Conservation (phyloP, 148 eudicot genomes). For the Chenopodium album region DNA sequence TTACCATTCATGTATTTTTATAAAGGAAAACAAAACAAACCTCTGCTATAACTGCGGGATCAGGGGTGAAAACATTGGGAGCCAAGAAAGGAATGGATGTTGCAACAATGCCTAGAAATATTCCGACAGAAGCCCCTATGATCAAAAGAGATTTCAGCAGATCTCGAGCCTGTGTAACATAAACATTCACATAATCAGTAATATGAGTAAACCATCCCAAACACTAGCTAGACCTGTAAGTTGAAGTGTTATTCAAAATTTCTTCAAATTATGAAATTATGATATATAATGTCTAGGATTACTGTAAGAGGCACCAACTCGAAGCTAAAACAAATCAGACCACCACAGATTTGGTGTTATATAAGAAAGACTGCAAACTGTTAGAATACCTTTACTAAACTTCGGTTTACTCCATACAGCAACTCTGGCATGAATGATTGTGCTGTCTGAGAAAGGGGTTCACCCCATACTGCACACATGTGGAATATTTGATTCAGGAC, state of each 20-base stretch:
- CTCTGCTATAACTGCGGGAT: constrained; percentile 67
- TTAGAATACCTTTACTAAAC: constrained; percentile 58
- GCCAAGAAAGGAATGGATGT: constrained; percentile 72
- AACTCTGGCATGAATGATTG: constrained; percentile 99
- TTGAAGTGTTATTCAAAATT: background rate
- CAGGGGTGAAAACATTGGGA: constrained; percentile 76
- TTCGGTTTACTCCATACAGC: constrained; percentile 74
- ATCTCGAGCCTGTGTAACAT: constrained; percentile 53
- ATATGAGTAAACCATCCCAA: background rate
- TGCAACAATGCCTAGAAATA: constrained; percentile 66
- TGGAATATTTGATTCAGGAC: constrained; percentile 73
- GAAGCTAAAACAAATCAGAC: background rate
- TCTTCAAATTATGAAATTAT: background rate
- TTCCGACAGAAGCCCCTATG: constrained; percentile 67
- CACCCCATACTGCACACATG: constrained; percentile 87
- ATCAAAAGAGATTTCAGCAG: constrained; percentile 75
- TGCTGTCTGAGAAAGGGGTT: constrained; percentile 97
- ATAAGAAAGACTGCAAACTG: background rate
- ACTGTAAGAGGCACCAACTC: background rate
- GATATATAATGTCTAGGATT: background rate
- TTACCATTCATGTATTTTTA: background rate
- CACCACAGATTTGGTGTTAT: background rate
- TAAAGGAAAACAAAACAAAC: constrained; percentile 35
- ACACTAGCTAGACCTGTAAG: background rate
- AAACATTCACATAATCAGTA: constrained; percentile 19